Conservation (phyloP, 2,329 filamentous ascomycete genomes). For the Fusarium sacchari region DNA sequence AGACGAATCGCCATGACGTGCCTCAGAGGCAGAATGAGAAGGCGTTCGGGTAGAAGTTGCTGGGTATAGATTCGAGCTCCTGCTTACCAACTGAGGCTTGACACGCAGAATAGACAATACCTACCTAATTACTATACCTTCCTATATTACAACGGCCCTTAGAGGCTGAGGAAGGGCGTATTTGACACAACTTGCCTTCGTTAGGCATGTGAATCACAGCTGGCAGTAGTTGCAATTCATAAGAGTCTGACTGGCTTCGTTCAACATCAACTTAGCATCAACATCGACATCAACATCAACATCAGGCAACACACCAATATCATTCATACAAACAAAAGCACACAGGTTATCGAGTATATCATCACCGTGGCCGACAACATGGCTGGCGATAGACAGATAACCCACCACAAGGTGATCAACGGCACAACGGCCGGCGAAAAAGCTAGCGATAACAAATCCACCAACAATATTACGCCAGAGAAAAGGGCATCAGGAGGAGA, state of each 20-base stretch:
- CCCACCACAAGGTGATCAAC: not conserved
- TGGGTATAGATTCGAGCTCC: not conserved
- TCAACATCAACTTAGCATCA: not conserved
- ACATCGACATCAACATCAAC: not conserved
- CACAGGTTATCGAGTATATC: not conserved
- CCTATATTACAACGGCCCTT: not conserved
- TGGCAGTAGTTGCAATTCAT: not conserved
- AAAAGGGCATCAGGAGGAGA: not conserved
- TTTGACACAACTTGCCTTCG: not conserved
- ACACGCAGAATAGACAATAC: not conserved
- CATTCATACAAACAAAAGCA: not conserved
- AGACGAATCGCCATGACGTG: constrained; percentile 21
- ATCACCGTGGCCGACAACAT: not conserved
- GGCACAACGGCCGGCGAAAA: not conserved
- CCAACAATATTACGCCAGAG: not conserved
- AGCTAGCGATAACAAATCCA: not conserved
- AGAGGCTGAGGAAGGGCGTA: not conserved
- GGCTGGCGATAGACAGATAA: not conserved
- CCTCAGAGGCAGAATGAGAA: constrained; percentile 15
- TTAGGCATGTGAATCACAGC: not conserved
- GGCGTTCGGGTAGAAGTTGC: constrained; percentile 3
- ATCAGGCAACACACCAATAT: not conserved
- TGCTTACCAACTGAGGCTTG: too few species aligned
- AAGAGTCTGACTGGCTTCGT: not conserved
- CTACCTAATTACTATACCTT: not conserved